Conservation (phyloP, 352 stramenopile species). For the Pseudoperonospora humuli region DNA sequence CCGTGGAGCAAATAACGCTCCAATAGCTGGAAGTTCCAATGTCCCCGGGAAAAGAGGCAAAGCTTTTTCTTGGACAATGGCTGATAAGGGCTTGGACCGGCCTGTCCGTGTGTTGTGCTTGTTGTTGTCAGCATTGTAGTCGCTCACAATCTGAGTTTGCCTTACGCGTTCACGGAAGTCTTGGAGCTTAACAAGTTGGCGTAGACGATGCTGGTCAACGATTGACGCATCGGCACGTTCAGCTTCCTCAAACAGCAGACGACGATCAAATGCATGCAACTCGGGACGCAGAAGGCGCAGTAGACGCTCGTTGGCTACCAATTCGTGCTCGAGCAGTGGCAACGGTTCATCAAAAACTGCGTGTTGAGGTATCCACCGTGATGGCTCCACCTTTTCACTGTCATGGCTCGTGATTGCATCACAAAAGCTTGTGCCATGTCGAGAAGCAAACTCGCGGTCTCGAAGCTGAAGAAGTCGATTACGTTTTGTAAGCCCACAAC, state of each 20-base stretch:
- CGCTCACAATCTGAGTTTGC: constrained; percentile 20
- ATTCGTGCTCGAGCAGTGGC: no score
- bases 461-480: no score
- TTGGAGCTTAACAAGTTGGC: constrained; percentile 43
- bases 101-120: constrained; percentile 15
- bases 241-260: constrained; percentile 35
- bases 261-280: constrained; percentile 46
- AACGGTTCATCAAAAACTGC: no score
- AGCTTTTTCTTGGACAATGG: constrained; percentile 80
- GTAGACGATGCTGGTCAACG: constrained; percentile 38
- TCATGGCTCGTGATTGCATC: no score
- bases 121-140: constrained; percentile 15
- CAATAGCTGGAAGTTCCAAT: constrained; percentile 56
- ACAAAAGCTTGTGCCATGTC: no score
- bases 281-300: no score
- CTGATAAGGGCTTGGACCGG: constrained; percentile 29
- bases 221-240: constrained; percentile 29
- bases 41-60: constrained; percentile 67
- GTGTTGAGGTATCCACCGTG: no score
- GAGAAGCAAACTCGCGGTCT: no score
- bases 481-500: no score
- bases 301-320: no score
- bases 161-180: constrained; percentile 58
- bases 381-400: no score
- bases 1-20: constrained; percentile 41